These are phyloP conservation scores for Aspergillus texensis DNA, from an alignment of 2,329 filamentous ascomycete species.

Conservation along the genomic window DNA sequence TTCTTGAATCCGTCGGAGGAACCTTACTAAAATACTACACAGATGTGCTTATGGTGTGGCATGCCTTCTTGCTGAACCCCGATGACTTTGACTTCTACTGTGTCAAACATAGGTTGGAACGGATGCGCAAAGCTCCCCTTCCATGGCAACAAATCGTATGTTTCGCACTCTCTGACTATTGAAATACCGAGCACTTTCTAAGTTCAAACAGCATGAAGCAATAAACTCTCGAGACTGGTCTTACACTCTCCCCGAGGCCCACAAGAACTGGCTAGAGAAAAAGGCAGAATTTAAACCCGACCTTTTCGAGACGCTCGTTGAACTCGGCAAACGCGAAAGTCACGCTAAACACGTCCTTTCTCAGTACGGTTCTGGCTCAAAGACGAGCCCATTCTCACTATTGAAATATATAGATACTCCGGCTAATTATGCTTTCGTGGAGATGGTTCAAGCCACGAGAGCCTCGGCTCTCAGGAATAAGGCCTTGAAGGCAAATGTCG, in stretches of 20 bases:
- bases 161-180: not conserved
- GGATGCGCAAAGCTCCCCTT: conserved; percentile 62
- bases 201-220: conserved; percentile 12
- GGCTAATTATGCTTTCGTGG: not conserved
- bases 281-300: conserved; percentile 2
- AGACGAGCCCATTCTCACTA: not conserved
- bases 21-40: not conserved
- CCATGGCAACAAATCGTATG: conserved; percentile 61
- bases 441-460: not conserved
- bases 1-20: no score
- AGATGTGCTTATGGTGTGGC: conserved; percentile 80
- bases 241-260: conserved; percentile 6
- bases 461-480: not conserved
- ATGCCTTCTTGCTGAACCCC: conserved; percentile 75
- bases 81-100: conserved; percentile 70
- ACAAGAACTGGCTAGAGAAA: conserved; percentile 4
- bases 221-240: conserved; percentile 16
- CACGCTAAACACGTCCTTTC: not conserved
- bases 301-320: conserved; percentile 7
- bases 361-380: not conserved
- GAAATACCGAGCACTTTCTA: not conserved
- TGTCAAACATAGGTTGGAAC: conserved; percentile 56
- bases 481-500: conserved; percentile 41
- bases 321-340: not conserved
- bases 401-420: not conserved